A percentile compares a stretch with the other conserved stretches of the same genome.
phyloP scores from a whole-genome alignment of 2,329 filamentous ascomycete genomes.

The Paraphoma sp. region DNA sequence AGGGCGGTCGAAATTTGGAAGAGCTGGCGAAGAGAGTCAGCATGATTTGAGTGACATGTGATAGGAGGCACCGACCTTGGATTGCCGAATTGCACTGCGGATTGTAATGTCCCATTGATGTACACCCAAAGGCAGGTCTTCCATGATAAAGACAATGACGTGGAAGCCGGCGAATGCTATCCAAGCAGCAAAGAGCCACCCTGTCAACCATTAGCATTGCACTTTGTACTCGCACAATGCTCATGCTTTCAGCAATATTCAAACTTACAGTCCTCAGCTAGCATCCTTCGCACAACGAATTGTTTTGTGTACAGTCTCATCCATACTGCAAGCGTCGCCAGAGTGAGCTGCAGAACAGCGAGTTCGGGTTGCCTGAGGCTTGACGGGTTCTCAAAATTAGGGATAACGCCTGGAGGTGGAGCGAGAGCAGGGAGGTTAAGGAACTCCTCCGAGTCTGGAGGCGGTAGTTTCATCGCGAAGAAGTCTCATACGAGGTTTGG shows the following conservation, averaged over 20 bases:
- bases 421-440: constrained; percentile 10
- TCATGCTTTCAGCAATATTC: not conserved
- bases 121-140: not conserved
- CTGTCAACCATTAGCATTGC: not conserved
- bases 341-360: constrained; percentile 8
- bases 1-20: constrained; percentile 17
- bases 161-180: constrained; percentile 13
- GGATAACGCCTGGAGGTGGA: constrained; percentile 11
- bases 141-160: constrained; percentile 11
- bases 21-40: constrained; percentile 13
- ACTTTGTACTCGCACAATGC: not conserved
- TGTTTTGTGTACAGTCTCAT: constrained; percentile 14
- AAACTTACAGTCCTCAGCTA: constrained; percentile 19
- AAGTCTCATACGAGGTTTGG: not conserved
- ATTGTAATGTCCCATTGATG: not conserved
- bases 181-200: constrained; percentile 15
- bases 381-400: constrained; percentile 13
- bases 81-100: not conserved
- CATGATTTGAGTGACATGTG: not conserved
- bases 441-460: not conserved
- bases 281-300: constrained; percentile 9
- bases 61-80: not conserved
- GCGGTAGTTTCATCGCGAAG: not conserved
- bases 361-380: constrained; percentile 8
- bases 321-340: constrained; percentile 12